These are phyloP conservation scores for Volvariella surrecta DNA, from an alignment of 1,284 basidiomycete species.

Conservation along the genomic window DNA sequence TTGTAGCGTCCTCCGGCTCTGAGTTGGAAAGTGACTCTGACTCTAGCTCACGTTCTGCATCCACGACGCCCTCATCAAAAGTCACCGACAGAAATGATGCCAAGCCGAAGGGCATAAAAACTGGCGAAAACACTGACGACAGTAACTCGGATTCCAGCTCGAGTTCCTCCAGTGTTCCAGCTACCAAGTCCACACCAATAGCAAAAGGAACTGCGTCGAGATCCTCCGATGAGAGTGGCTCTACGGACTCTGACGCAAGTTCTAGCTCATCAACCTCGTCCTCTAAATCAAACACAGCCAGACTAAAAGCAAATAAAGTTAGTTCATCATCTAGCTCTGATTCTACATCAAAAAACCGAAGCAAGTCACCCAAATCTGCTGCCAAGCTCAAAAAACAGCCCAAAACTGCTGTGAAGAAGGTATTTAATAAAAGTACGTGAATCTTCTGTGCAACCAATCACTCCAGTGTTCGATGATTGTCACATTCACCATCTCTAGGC, in stretches of 20 bases:
- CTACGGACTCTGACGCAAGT: neutral
- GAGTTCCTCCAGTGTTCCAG: too few species aligned
- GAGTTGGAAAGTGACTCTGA: slow-evolving; percentile 11
- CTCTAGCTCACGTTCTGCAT: slow-evolving; percentile 10
- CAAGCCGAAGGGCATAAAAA: slow-evolving; percentile 5
- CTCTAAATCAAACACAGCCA: neutral
- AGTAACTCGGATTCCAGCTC: slow-evolving; percentile 8
- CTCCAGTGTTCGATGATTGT: too few species aligned
- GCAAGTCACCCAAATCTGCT: too few species aligned
- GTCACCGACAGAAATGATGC: neutral
- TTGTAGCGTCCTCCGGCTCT: slow-evolving; percentile 10
- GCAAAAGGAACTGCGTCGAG: slow-evolving; percentile 11
- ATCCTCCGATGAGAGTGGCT: slow-evolving; percentile 12
- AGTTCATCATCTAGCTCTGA: too few species aligned
- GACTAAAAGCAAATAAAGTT: too few species aligned
- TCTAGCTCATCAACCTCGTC: slow-evolving; percentile 8
- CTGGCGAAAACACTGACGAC: slow-evolving; percentile 6
- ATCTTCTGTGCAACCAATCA: too few species aligned
- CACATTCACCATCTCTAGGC: too few species aligned
- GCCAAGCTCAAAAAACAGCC: too few species aligned
- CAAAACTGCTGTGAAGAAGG: too few species aligned
- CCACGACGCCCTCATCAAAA: neutral
- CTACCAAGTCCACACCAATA: neutral
- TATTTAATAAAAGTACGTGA: too few species aligned
- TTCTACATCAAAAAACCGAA: too few species aligned